These are phyloP conservation scores for Alternaria sp. DNA, from an alignment of 2,329 filamentous ascomycete species.

Conservation along the genomic window DNA sequence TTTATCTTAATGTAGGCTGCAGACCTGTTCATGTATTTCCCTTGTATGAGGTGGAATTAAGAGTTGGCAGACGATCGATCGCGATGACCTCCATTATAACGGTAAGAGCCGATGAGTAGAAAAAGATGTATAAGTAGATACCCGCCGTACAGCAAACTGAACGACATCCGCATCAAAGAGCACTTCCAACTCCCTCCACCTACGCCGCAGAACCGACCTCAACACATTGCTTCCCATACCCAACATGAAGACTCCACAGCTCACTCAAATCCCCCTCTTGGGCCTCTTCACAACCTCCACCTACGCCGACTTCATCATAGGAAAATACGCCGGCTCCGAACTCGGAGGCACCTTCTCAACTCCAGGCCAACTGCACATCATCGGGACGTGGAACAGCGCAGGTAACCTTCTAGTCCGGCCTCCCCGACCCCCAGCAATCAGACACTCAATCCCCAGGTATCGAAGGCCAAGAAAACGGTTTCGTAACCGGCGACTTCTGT, in stretches of 20 bases:
- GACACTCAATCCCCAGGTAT: not conserved
- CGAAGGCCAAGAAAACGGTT: not conserved
- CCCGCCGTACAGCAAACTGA: rapidly evolving
- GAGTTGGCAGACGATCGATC: not conserved
- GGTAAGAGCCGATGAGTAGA: not conserved
- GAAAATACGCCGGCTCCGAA: not conserved
- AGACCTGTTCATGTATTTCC: too few relatives aligned
- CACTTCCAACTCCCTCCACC: too few relatives aligned
- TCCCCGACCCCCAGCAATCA: not conserved
- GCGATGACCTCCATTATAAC: not conserved
- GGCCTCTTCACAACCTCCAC: not conserved
- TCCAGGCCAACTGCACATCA: not conserved
- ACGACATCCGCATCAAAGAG: not conserved
- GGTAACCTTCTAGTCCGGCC: not conserved
- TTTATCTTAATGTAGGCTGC: too few relatives aligned
- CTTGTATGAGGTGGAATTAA: too few relatives aligned
- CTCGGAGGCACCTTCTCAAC: not conserved
- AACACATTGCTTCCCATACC: not conserved
- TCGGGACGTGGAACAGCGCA: not conserved
- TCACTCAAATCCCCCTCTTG: not conserved
- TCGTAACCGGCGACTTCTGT: not conserved
- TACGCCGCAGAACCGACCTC: too few relatives aligned
- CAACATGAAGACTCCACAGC: not conserved
- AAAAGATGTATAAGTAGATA: not conserved
- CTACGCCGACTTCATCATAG: not conserved